Evolutionary conservation across 306 rosid species (phyloP).

Genomic region (Sesbania bispinosa): DNA sequence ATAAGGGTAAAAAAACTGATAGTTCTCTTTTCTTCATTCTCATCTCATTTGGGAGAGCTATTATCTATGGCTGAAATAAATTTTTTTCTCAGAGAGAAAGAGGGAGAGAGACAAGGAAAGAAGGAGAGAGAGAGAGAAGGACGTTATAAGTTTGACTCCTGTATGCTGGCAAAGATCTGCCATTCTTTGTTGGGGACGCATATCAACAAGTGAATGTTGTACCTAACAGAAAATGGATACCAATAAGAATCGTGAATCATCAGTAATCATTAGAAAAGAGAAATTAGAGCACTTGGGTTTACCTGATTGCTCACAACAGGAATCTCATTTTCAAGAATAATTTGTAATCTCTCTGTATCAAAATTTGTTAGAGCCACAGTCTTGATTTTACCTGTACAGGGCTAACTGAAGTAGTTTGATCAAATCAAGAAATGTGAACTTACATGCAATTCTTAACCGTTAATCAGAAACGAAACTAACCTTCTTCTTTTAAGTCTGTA

Average conservation of each 20-base stretch:
- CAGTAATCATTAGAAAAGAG: background rate
- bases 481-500: conserved; percentile 85
- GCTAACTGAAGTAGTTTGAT: conserved; percentile 32
- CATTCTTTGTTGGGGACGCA: conserved; percentile 95
- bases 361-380: conserved; percentile 86
- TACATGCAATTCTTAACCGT: background rate
- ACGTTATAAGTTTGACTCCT: conserved; percentile 98
- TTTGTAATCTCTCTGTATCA: conserved; percentile 84
- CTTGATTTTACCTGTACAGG: conserved; percentile 80
- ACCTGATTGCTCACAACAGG: conserved; percentile 98
- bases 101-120: background rate
- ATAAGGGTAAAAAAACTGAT: background rate
- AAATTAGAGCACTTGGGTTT: conserved; percentile 16
- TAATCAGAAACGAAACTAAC: conserved; percentile 38
- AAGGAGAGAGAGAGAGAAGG: conserved; percentile 37
- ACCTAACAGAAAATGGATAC: conserved; percentile 51
- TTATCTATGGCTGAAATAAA: background rate
- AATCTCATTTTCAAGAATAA: conserved; percentile 83
- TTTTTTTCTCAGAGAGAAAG: background rate
- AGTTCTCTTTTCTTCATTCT: background rate
- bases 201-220: conserved; percentile 86
- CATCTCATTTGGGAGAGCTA: conserved; percentile 8
- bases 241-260: background rate
- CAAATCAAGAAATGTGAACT: conserved; percentile 32
- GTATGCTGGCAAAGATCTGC: conserved; percentile 86